Percentiles rank a stretch among this genome's conserved stretches.
These are phyloP conservation scores for Agrocybe pediades DNA, from an alignment of 768 basidiomycete species.

Conservation along the genomic window DNA sequence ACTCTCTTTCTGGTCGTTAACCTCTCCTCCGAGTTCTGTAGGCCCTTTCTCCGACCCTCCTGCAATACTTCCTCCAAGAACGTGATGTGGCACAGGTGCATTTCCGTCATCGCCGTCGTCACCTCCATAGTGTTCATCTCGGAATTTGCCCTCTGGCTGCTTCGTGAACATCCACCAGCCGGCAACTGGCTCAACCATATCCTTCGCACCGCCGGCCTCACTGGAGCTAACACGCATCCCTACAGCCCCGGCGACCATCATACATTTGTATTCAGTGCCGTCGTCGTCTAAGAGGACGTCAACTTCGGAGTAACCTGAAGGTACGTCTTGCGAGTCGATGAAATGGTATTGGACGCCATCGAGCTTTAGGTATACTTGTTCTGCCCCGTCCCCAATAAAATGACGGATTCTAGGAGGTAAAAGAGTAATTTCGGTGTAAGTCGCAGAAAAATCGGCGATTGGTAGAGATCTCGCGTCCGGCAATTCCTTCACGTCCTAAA, in stretches of 20 bases:
- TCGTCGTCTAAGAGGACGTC: slow-evolving; percentile 11
- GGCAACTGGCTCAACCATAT: slow-evolving; percentile 7
- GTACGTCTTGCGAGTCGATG: slow-evolving; percentile 6
- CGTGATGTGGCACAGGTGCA: no score
- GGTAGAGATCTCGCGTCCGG: slow-evolving; percentile 2
- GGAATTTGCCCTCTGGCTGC: not conserved
- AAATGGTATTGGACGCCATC: slow-evolving; percentile 3
- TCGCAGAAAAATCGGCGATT: slow-evolving; percentile 6
- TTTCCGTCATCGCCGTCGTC: no score
- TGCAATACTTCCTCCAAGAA: no score
- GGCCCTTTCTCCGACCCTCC: no score
- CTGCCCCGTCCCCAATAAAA: not conserved
- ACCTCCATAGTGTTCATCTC: not conserved
- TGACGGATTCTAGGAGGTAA: not conserved
- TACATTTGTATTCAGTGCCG: slow-evolving; percentile 3
- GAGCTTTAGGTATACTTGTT: not conserved
- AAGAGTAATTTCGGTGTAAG: not conserved
- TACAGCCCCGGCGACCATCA: slow-evolving; percentile 11
- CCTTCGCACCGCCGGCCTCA: not conserved
- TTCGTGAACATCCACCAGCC: slow-evolving; percentile 12
- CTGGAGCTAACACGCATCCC: slow-evolving; percentile 3
- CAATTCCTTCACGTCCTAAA: not conserved
- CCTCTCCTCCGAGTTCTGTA: no score
- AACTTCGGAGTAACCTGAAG: slow-evolving; percentile 6
- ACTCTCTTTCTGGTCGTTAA: no score